phyloP scores from a whole-genome alignment of 345 rosid genomes.

The Moringa oleifera region DNA sequence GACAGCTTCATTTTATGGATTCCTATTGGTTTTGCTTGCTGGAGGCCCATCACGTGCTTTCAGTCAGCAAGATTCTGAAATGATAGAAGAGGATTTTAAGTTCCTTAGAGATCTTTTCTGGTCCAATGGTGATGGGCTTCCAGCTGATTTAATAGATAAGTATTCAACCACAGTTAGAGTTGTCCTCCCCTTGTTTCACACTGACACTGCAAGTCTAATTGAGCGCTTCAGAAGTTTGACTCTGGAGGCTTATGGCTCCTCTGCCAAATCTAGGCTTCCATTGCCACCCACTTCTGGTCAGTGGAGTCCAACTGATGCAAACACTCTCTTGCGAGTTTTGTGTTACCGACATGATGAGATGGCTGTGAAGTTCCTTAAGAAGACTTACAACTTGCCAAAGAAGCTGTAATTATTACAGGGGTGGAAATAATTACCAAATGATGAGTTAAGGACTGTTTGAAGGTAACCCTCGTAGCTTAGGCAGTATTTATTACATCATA shows the following conservation, averaged over 20 bases:
- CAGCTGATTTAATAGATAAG: conserved; percentile 70
- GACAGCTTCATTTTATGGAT: conserved; percentile 92
- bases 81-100: conserved; percentile 91
- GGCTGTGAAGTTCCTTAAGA: conserved; percentile 80
- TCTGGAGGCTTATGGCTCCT: conserved; percentile 67
- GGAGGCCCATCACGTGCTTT: conserved; percentile 93
- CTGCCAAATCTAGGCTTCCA: conserved; percentile 80
- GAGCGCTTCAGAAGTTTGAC: conserved; percentile 74
- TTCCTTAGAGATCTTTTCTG: conserved; percentile 80
- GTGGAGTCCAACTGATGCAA: conserved; percentile 87
- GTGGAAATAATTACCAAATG: no score
- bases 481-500: no score
- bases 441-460: no score
- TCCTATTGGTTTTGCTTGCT: conserved; percentile 83
- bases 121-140: conserved; percentile 95
- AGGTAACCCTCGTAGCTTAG: no score
- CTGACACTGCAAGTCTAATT: conserved; percentile 78
- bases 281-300: conserved; percentile 86
- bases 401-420: conserved; percentile 34
- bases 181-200: conserved; percentile 69
- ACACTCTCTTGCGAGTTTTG: conserved; percentile 75
- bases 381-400: conserved; percentile 80
- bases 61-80: conserved; percentile 60
- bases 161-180: conserved; percentile 57
- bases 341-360: conserved; percentile 86